Conservation (phyloP, 2,329 filamentous ascomycete genomes). For the Stemphylium vesicarium region DNA sequence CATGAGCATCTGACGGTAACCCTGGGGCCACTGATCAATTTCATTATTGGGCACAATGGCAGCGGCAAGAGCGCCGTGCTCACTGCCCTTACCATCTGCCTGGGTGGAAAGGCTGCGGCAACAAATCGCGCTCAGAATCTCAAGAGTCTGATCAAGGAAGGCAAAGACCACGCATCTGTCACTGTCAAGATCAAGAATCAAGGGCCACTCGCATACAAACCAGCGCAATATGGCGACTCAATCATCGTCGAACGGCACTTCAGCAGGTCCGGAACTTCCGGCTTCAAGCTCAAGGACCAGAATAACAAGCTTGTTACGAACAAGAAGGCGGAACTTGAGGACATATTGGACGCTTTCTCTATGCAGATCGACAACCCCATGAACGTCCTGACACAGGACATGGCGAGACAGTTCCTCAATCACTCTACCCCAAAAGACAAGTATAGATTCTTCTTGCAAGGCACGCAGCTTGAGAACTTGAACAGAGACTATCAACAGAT, state of each 20-base stretch:
- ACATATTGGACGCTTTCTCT: constrained; percentile 91
- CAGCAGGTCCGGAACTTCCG: constrained; percentile 72
- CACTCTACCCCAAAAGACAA: constrained; percentile 82
- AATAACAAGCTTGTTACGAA: constrained; percentile 75
- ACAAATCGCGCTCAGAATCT: constrained; percentile 92
- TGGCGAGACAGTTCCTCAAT: constrained; percentile 91
- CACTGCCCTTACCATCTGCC: constrained; percentile 88
- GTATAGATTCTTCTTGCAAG: constrained; percentile 95
- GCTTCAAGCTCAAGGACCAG: constrained; percentile 85
- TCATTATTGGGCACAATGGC: constrained; percentile 96
- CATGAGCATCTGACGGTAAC: constrained; percentile 81
- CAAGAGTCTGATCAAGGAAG: constrained; percentile 90
- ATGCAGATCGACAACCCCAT: constrained; percentile 96
- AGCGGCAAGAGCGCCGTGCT: constrained; percentile 97
- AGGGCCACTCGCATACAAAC: constrained; percentile 82
- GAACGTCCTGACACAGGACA: constrained; percentile 94
- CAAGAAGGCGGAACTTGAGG: constrained; percentile 85
- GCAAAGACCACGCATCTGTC: constrained; percentile 72
- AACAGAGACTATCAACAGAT: constrained; percentile 90
- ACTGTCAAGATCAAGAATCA: constrained; percentile 90
- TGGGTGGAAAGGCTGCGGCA: constrained; percentile 91
- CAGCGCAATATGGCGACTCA: constrained; percentile 78
- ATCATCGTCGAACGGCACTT: constrained; percentile 95
- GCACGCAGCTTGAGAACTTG: constrained; percentile 89
- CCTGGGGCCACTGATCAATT: constrained; percentile 95